These are phyloP conservation scores for Pseudopediastrum boryanum DNA, from an alignment of 139 green algal species.

Conservation along the genomic window DNA sequence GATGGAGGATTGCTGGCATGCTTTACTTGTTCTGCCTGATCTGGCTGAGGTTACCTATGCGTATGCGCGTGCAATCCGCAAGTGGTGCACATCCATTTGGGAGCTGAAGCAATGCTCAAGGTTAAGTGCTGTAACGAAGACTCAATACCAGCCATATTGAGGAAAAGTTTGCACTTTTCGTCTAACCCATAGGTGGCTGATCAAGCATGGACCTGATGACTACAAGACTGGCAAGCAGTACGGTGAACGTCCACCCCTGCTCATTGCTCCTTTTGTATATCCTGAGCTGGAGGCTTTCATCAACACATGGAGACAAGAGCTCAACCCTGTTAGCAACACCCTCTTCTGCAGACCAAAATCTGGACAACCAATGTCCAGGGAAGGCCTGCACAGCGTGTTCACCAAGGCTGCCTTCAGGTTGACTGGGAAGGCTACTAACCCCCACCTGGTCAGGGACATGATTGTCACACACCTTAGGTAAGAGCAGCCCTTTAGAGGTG, in stretches of 20 bases:
- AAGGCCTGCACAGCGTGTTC: conserved; percentile 9
- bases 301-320: conserved; percentile 43
- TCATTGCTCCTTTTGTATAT: conserved; percentile 60
- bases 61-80: no score
- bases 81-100: no score
- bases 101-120: no score
- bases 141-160: no score
- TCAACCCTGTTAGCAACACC: conserved; percentile 37
- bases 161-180: no score
- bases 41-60: no score
- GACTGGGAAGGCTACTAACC: conserved; percentile 64
- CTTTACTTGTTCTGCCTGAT: no score
- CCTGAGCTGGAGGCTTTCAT: conserved; percentile 70
- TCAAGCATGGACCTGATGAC: conserved; percentile 58
- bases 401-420: conserved; percentile 3
- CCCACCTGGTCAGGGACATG: conserved; percentile 73
- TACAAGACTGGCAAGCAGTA: conserved; percentile 80
- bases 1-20: no score
- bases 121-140: no score
- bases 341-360: conserved; percentile 51
- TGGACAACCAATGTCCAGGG: not conserved
- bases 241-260: conserved; percentile 65
- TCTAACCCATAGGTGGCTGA: no score
- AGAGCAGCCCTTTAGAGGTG: no score
- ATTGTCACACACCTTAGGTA: conserved; percentile 61